Percentiles rank a stretch among this genome's conserved stretches.
Conservation (phyloP, 495 filamentous ascomycete genomes). For the Cryomyces minteri region DNA sequence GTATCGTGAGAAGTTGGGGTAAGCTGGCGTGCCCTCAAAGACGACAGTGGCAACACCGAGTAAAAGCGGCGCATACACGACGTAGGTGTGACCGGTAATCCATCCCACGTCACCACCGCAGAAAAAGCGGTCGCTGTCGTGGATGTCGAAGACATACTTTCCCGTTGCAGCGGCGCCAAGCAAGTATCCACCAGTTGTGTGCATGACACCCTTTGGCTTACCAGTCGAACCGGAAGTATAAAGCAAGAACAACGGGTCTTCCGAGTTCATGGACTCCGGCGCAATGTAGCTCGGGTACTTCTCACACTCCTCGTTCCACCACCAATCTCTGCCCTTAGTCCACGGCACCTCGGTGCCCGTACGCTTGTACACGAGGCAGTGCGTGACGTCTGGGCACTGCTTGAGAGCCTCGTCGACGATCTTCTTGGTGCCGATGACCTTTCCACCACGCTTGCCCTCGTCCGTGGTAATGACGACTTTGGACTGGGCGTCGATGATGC, state of each 20-base stretch:
- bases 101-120: constrained; percentile 97
- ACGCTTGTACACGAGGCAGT: constrained; percentile 83
- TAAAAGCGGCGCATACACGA: constrained; percentile 88
- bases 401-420: constrained; percentile 97
- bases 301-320: constrained; percentile 97
- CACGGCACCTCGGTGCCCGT: constrained; percentile 85
- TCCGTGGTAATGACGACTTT: constrained; percentile 92
- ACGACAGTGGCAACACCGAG: constrained; percentile 89
- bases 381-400: constrained; percentile 80
- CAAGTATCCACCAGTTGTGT: constrained; percentile 89
- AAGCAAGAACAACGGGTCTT: constrained; percentile 92
- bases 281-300: constrained; percentile 86
- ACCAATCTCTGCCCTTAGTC: constrained; percentile 76
- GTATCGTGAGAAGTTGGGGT: constrained; percentile 94
- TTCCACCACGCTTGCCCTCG: constrained; percentile 94
- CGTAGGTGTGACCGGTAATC: constrained; percentile 99
- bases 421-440: constrained; percentile 96
- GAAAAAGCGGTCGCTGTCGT: constrained; percentile 84
- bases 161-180: constrained; percentile 83
- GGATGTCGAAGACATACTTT: constrained; percentile 98
- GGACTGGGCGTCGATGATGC: constrained; percentile 75
- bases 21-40: constrained; percentile 97
- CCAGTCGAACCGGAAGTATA: constrained; percentile 97
- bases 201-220: constrained; percentile 98
- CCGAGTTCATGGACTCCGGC: constrained; percentile 72